Conservation (phyloP, 208 protist genomes). For the Leishmania martiniquensis region DNA sequence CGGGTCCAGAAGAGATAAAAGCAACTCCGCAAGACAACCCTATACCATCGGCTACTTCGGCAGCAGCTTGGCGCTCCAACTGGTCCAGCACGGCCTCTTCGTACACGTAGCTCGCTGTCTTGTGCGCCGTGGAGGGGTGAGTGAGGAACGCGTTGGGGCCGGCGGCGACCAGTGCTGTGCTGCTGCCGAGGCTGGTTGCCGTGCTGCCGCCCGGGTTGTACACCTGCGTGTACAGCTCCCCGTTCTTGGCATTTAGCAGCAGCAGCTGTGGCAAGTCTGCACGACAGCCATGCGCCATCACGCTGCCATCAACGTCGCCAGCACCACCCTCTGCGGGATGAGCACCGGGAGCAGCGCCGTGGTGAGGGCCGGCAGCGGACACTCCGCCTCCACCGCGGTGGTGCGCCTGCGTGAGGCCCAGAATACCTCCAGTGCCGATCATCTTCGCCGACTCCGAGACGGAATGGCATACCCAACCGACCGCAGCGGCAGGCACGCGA, state of each 20-base stretch:
- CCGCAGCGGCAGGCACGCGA: constrained; percentile 50
- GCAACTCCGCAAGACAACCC: background rate
- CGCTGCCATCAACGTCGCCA: background rate
- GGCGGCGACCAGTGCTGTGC: constrained; percentile 35
- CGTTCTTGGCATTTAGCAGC: constrained; percentile 55
- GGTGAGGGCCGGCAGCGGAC: background rate
- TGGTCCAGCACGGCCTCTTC: constrained; percentile 14
- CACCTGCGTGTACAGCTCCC: constrained; percentile 71
- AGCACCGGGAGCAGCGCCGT: background rate
- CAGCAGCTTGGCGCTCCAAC: constrained; percentile 16
- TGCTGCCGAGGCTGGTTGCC: constrained; percentile 36
- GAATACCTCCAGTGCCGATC: background rate
- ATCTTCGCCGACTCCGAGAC: background rate
- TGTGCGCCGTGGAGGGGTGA: constrained; percentile 7
- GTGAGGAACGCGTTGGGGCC: constrained; percentile 63
- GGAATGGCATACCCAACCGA: constrained; percentile 36
- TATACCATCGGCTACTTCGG: background rate
- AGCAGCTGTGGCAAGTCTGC: constrained; percentile 53
- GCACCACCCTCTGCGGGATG: background rate
- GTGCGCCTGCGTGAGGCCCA: background rate
- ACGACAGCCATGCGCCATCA: constrained; percentile 32
- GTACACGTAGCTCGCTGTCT: constrained; percentile 4
- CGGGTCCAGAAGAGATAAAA: background rate
- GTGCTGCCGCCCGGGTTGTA: constrained; percentile 45
- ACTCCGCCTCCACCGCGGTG: background rate